A percentile compares a stretch with the other conserved stretches of the same genome.
Evolutionary conservation across 192 early-diverging fungal species (phyloP).

Genomic region (Coemansia sp.): DNA sequence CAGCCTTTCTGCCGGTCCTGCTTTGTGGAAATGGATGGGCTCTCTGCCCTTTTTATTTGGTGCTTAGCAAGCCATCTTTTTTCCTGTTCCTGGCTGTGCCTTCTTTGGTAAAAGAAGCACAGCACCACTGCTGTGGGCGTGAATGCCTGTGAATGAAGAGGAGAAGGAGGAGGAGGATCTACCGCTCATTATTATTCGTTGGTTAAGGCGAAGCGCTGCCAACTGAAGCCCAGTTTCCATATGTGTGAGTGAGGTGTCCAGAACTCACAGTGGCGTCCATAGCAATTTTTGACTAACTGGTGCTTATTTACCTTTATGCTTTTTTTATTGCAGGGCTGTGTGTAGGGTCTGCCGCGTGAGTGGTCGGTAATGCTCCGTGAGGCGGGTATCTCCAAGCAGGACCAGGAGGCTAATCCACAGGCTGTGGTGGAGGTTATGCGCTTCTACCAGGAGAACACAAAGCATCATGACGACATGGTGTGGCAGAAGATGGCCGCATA

Average conservation of each 20-base stretch:
- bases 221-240: background rate
- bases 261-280: background rate
- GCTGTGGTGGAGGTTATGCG: slow-evolving; percentile 81
- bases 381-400: slow-evolving; percentile 91
- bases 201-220: background rate
- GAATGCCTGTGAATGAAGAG: no score
- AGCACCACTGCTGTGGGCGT: no score
- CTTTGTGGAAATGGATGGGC: slow-evolving; percentile 26
- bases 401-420: slow-evolving; percentile 92
- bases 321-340: background rate
- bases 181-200: background rate
- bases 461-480: slow-evolving; percentile 50
- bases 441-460: slow-evolving; percentile 74
- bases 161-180: background rate
- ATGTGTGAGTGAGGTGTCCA: background rate
- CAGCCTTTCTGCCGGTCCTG: background rate
- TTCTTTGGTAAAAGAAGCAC: no score
- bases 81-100: no score
- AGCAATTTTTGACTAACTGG: background rate
- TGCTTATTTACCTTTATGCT: background rate
- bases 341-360: slow-evolving; percentile 88
- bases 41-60: background rate
- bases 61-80: no score
- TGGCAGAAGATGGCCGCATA: slow-evolving; percentile 51
- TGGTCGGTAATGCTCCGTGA: slow-evolving; percentile 91